phyloP scores from a whole-genome alignment of 2,329 filamentous ascomycete species.

The Epichloe festucae region DNA sequence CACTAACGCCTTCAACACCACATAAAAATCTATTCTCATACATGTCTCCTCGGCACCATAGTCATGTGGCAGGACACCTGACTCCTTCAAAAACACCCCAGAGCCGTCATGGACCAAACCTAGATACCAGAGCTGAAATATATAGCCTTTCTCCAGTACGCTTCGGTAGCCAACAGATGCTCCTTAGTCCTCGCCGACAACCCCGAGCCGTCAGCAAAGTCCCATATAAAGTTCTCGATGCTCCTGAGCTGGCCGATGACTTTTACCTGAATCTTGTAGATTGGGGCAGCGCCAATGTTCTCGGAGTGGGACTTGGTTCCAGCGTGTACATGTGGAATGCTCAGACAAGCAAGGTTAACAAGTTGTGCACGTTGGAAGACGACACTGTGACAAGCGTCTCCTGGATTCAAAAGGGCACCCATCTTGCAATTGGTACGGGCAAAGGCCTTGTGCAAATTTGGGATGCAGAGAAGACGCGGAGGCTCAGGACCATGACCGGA shows the following conservation, averaged over 20 bases:
- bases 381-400: constrained; percentile 94
- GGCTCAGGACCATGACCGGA: constrained; percentile 90
- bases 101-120: constrained; percentile 73
- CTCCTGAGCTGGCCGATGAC: constrained; percentile 89
- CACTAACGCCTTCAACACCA: constrained; percentile 82
- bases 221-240: constrained; percentile 94
- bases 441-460: constrained; percentile 95
- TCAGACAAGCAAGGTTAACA: constrained; percentile 78
- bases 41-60: constrained; percentile 61
- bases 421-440: constrained; percentile 87
- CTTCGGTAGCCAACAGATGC: constrained; percentile 83
- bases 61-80: constrained; percentile 61
- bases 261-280: constrained; percentile 97
- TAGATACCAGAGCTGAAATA: constrained; percentile 82
- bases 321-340: constrained; percentile 99
- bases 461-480: constrained; percentile 79
- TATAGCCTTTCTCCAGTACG: constrained; percentile 94
- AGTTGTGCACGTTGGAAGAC: constrained; percentile 82
- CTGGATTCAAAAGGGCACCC: constrained; percentile 96
- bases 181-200: constrained; percentile 79
- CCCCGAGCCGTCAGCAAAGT: constrained; percentile 89
- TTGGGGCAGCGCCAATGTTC: constrained; percentile 89
- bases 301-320: constrained; percentile 83
- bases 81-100: constrained; percentile 84
- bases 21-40: constrained; percentile 97